phyloP scores from a whole-genome alignment of 306 rosid genomes.

The Malus orientalis region DNA sequence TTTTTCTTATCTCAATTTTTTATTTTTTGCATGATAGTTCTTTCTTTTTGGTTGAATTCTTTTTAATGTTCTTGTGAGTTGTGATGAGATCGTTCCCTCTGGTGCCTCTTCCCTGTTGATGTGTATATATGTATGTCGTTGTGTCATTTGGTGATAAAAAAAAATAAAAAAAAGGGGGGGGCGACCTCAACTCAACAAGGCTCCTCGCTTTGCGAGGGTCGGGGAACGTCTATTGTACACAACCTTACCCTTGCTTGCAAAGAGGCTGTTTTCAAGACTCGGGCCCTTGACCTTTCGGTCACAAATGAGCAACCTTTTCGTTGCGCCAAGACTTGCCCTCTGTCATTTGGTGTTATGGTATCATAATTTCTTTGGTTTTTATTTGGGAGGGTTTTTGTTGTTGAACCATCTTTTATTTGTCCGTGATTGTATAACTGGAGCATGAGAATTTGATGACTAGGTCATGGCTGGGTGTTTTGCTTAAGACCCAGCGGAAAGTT shows the following conservation, averaged over 20 bases:
- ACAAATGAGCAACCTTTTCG: no score
- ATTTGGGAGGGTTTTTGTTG: background rate
- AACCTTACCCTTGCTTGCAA: no score
- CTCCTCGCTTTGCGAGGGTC: no score
- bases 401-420: background rate
- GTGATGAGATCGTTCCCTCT: background rate
- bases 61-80: background rate
- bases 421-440: no score
- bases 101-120: background rate
- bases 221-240: no score
- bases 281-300: no score
- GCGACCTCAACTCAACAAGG: no score
- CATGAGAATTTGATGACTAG: no score
- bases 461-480: background rate
- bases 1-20: background rate
- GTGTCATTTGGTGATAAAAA: background rate
- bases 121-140: background rate
- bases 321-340: no score
- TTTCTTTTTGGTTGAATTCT: background rate
- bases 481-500: background rate
- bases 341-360: background rate
- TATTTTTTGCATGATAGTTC: background rate
- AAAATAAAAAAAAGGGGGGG: no score
- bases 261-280: no score
- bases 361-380: background rate